These are phyloP conservation scores for Lepidopterella palustris DNA, from an alignment of 495 filamentous ascomycete species.

Conservation along the genomic window DNA sequence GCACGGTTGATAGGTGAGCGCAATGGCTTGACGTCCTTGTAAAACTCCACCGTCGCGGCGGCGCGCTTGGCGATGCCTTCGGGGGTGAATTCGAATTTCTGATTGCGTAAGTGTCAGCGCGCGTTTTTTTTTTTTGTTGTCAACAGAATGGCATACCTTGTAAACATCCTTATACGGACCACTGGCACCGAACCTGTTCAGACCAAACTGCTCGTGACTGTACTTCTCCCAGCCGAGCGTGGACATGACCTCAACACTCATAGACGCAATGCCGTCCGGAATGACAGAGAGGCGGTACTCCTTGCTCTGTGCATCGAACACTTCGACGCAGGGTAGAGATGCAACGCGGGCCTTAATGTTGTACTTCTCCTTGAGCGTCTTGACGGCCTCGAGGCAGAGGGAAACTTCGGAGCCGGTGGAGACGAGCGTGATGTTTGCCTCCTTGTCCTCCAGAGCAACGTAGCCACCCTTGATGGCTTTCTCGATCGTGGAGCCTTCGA, in stretches of 20 bases:
- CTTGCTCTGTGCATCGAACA: conserved; percentile 91
- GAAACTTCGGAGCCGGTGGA: conserved; percentile 94
- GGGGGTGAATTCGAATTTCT: conserved; percentile 99
- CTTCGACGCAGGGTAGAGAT: conserved; percentile 94
- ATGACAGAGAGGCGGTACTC: conserved; percentile 86
- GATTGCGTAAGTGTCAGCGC: conserved; percentile 5
- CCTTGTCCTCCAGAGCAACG: conserved; percentile 74
- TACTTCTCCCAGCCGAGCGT: conserved; percentile 97
- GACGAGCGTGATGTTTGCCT: conserved; percentile 81
- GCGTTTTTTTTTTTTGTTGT: not conserved
- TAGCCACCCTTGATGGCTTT: conserved; percentile 91
- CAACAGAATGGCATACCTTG: conserved; percentile 49
- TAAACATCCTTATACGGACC: conserved; percentile 98
- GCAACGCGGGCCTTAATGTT: conserved; percentile 84
- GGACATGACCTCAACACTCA: conserved; percentile 91
- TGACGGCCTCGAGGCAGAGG: conserved; percentile 86
- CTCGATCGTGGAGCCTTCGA: conserved; percentile 86
- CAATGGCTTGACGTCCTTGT: conserved; percentile 81
- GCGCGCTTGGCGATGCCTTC: conserved; percentile 95
- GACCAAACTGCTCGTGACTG: conserved; percentile 96
- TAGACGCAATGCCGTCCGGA: conserved; percentile 86
- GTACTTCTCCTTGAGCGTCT: conserved; percentile 84
- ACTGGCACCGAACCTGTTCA: conserved; percentile 96
- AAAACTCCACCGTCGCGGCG: conserved; percentile 85
- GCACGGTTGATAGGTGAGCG: conserved; percentile 95